Base-by-base conservation (phyloP, 345 rosid species). In the Syzygium oleosum region DNA sequence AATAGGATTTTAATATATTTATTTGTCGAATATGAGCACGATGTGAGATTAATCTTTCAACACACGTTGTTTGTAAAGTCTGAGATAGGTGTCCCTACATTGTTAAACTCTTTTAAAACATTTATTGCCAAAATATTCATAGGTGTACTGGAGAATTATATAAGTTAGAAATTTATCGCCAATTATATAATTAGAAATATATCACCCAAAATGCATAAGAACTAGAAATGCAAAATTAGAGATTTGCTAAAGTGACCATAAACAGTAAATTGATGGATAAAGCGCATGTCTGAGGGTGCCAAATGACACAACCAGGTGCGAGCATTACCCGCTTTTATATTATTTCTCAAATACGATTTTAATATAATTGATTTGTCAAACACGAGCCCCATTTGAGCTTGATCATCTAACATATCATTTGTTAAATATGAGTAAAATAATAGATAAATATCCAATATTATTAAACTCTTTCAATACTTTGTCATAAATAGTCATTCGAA, bases 61-160 rank as follows among this genome's bases (percentile, higher is more conserved):
- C 25, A 5, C 1, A 29, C 0, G 4, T 59, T 27, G 27, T 13
- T 3, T 13, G 0, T 61, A 27, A 12, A 61, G 9, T 13, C 27
- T 61, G 15, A n/a, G 13, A 12, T 61, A 61, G 16, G 17, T 5
- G 27, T 61, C 34, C 14, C 68, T n/a, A 61, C 0, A 2, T 61
- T 61, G 27, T 61, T 2, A 6, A 61, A 61, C 34, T 61, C 68
- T 27, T 61, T 13, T n/a, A n/a, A 61, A 61, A 61, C 68, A 61
- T n/a, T 61, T 61, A 27, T 61, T 27, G 12, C n/a, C 17, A 27
- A 0, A 12, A n/a, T 27, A n/a, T 6, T 61, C 4, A 61, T n/a
- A 61, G 0, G n/a, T 61, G 4, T 61, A 61, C 68, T 3, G n/a
- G 2, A 61, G 29, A 61, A 5, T n/a, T 61, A 27, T n/a, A 2